A percentile compares a stretch with the other conserved stretches of the same genome.
These are phyloP conservation scores for Adansonia madagascariensis DNA, from an alignment of 441 rosid genomes.

Conservation along the genomic window DNA sequence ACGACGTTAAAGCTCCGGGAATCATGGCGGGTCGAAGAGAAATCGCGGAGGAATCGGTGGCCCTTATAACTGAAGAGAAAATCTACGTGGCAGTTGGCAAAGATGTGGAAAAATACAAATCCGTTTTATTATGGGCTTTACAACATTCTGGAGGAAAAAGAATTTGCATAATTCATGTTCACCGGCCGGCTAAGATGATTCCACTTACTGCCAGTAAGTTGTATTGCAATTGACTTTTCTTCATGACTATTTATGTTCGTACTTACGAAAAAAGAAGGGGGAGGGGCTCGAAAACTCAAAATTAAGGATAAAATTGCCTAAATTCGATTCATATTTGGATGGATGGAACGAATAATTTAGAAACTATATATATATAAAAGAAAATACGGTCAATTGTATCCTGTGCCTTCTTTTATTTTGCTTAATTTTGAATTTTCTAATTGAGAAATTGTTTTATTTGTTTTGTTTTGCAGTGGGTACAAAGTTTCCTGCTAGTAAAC, in stretches of 20 bases:
- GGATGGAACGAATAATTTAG: neutral
- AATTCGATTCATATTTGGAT: neutral
- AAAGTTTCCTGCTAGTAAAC: constrained; percentile 59
- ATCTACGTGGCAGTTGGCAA: constrained; percentile 77
- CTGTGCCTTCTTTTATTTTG: neutral
- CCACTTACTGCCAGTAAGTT: constrained; percentile 35
- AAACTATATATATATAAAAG: neutral
- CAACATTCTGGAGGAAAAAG: constrained; percentile 75
- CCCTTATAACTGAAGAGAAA: constrained; percentile 59
- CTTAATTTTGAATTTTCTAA: neutral
- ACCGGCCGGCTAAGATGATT: constrained; percentile 65
- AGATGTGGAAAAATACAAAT: constrained; percentile 55
- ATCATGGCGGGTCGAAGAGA: constrained; percentile 46
- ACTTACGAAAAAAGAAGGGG: neutral
- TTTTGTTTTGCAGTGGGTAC: constrained; percentile 66
- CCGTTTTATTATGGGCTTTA: constrained; percentile 71
- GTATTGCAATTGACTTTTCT: neutral
- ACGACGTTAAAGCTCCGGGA: constrained; percentile 41
- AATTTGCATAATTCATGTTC: constrained; percentile 75
- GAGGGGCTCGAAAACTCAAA: too few species aligned
- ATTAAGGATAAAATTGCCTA: neutral
- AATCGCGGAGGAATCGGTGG: constrained; percentile 49
- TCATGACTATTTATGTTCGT: neutral
- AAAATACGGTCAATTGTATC: too few species aligned
- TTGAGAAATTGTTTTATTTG: neutral